Evolutionary conservation across 331 rosid genomes (phyloP).

Genomic region (Rosa hybrid): DNA sequence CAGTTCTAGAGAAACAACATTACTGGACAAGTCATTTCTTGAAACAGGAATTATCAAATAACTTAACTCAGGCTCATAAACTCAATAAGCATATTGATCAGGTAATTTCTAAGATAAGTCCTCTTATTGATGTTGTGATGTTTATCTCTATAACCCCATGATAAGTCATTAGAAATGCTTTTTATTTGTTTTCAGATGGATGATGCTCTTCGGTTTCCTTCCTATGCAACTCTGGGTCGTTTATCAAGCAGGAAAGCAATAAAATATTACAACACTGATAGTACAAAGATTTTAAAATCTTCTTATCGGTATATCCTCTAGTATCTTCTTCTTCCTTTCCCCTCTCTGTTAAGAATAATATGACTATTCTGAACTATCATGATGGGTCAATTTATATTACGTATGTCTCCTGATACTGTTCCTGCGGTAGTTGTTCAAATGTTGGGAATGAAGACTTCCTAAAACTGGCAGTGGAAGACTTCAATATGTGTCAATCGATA

Average conservation of each 20-base stretch:
- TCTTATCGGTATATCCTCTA: slow-evolving; percentile 50
- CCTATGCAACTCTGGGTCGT: slow-evolving; percentile 59
- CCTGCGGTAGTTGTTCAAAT: slow-evolving; percentile 53
- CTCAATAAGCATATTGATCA: slow-evolving; percentile 38
- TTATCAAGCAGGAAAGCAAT: slow-evolving; percentile 55
- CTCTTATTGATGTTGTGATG: neutral
- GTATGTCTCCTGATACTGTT: neutral
- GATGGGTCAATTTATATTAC: neutral
- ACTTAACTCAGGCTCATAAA: slow-evolving; percentile 14
- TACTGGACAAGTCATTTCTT: slow-evolving; percentile 58
- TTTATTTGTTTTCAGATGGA: slow-evolving; percentile 41
- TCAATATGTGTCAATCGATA: slow-evolving; percentile 62
- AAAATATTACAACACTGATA: slow-evolving; percentile 48
- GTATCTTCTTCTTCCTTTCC: neutral
- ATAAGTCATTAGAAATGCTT: slow-evolving; percentile 13
- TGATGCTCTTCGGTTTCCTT: slow-evolving; percentile 54
- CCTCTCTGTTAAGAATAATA: slow-evolving; percentile 3
- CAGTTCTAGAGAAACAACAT: slow-evolving; percentile 46
- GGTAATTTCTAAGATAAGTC: slow-evolving; percentile 41
- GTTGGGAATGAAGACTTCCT: slow-evolving; percentile 59
- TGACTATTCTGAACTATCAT: neutral
- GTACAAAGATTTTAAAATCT: slow-evolving; percentile 59
- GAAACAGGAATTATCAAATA: slow-evolving; percentile 34
- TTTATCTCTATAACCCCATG: neutral
- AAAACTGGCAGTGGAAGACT: slow-evolving; percentile 73